Base-by-base conservation (phyloP, 2,329 filamentous ascomycete genomes). In the Aspergillus sp. region DNA sequence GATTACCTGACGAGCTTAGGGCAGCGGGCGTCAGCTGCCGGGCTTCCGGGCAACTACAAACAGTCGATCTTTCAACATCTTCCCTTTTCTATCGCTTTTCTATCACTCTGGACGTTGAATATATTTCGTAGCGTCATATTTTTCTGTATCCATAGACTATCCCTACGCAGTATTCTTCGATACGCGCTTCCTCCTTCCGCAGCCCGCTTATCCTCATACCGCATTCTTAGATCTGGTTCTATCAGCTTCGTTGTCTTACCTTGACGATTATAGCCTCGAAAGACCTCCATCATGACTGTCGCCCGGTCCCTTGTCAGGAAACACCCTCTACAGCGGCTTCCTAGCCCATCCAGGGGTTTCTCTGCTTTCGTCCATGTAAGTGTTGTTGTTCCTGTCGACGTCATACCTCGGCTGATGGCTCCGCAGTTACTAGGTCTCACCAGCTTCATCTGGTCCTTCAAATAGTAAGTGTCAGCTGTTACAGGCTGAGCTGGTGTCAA, bases 311-410 rank as follows among this genome's bases (percentile, higher is more conserved):
- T 73, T 4, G 49, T 68, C 36, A 40, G 55, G 9, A 65, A 62
- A 45, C 76, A 78, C 55, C 75, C 75, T 6, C 63, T 78, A 13
- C 76, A 78, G 55, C 60, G 70, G 49, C 58, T 76, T 13, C 45
- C 63, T 26, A 77, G 75, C 49, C 76, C 76, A 11, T 73, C 73
- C 14, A 62, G 70, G 47, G 69, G 70, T 3, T 41, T 75, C 33
- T 78, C 76, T 16, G 70, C 74, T 16, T 26, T 73, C 33, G 59
- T 78, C 41, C 75, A 77, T 67, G 75, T 76, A 77, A 65, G 75
- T 41, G 26, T 3, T 54, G 22, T 2, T 54, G 35, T 11, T 24
- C 43, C 49, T 11, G 4, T 44, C 49, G 19, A 20, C 26, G n/a
- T 52, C 24, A 49, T 49, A 51, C 53, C 45, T 59, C 60, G 58